Conservation (phyloP, 2,329 filamentous ascomycete genomes). For the Neoscytalidium dimidiatum region DNA sequence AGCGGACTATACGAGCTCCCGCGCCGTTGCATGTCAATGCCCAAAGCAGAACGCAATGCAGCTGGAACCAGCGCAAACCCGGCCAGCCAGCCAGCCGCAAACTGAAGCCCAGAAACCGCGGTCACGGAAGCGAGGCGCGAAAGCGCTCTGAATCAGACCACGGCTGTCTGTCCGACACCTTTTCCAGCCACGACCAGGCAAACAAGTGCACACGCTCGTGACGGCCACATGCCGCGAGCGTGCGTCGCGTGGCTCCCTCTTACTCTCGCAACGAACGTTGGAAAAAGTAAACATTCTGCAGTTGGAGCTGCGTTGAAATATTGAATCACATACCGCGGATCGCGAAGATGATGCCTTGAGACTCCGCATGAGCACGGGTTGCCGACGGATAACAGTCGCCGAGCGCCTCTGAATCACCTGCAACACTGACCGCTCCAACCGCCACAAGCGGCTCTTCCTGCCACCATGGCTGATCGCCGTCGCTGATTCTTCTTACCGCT, state of each 20-base stretch:
- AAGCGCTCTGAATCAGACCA: neutral
- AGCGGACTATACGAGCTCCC: conserved; percentile 18
- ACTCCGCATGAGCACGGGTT: neutral
- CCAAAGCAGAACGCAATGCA: conserved; percentile 16
- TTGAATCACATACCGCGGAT: neutral
- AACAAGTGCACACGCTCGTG: neutral
- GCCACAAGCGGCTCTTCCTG: conserved; percentile 5
- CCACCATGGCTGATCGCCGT: neutral
- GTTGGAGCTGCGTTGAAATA: neutral
- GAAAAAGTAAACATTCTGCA: conserved; percentile 14
- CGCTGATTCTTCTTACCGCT: neutral
- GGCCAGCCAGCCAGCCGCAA: neutral
- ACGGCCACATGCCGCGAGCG: neutral
- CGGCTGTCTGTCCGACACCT: neutral
- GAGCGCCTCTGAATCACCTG: conserved; percentile 9
- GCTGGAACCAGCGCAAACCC: neutral
- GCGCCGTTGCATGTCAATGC: conserved; percentile 20
- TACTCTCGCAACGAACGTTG: neutral
- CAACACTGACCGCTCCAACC: conserved; percentile 14
- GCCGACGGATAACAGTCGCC: neutral
- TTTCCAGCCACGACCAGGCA: neutral
- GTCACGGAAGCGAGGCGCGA: conserved; percentile 9
- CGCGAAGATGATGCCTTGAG: neutral
- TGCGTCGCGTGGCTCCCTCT: neutral
- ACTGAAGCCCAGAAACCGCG: neutral